Conservation (phyloP, 2,329 filamentous ascomycete genomes). For the Capronia americana region DNA sequence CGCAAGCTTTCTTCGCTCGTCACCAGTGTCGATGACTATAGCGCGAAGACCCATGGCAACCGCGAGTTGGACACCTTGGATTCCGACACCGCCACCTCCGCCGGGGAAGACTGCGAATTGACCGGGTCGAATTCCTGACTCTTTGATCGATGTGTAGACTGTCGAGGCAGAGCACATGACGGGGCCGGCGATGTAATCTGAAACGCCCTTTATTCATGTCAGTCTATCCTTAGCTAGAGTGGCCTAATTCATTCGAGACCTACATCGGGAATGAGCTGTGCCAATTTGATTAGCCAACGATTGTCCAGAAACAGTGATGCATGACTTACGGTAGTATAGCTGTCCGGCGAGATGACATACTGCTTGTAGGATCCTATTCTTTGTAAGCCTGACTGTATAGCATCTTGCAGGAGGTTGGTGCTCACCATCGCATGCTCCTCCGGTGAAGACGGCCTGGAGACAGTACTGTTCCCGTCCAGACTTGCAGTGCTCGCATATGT, state of each 20-base stretch:
- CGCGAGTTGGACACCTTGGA: constrained; percentile 63
- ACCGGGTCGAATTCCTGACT: constrained; percentile 57
- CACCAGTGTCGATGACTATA: constrained; percentile 62
- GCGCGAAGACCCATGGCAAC: constrained; percentile 63
- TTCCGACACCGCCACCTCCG: constrained; percentile 63
- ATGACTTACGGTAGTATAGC: constrained; percentile 49
- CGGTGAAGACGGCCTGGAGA: constrained; percentile 52
- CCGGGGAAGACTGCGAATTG: constrained; percentile 64
- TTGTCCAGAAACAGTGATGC: no score
- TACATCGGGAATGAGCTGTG: constrained; percentile 14
- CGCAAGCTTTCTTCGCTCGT: constrained; percentile 54
- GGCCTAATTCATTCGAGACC: no score
- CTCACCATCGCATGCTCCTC: constrained; percentile 43
- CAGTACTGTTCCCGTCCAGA: constrained; percentile 62
- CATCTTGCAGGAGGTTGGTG: not conserved
- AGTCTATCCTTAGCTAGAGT: no score
- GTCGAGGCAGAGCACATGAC: constrained; percentile 67
- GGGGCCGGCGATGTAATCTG: constrained; percentile 62
- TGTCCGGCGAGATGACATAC: constrained; percentile 63
- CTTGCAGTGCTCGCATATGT: constrained; percentile 59
- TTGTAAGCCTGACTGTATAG: not conserved
- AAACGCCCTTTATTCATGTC: no score
- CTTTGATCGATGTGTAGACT: constrained; percentile 62
- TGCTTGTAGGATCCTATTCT: constrained; percentile 61
- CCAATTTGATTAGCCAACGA: no score